Conservation (phyloP, 2,329 filamentous ascomycete species). For the Didymella pomorum region DNA sequence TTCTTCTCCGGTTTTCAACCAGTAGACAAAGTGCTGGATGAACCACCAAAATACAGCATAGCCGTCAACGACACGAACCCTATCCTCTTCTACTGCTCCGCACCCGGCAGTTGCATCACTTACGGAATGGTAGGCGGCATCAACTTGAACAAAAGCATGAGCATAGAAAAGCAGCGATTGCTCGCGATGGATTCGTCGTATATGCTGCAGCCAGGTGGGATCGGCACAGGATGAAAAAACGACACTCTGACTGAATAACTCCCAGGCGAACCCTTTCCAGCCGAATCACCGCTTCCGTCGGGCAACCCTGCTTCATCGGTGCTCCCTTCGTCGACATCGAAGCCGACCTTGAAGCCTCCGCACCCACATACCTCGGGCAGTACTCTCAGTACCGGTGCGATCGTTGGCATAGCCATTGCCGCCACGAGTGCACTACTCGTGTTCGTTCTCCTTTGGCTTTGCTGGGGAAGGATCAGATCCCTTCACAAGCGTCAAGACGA, state of each 20-base stretch:
- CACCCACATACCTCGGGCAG: not conserved
- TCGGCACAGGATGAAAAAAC: not conserved
- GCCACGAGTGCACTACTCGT: constrained; percentile 48
- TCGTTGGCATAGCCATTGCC: constrained; percentile 65
- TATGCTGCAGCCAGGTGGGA: constrained; percentile 37
- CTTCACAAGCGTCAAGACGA: constrained; percentile 32
- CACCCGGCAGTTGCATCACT: constrained; percentile 68
- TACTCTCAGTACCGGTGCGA: constrained; percentile 47
- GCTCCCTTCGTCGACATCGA: constrained; percentile 10
- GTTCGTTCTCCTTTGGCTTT: constrained; percentile 35
- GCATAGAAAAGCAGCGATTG: constrained; percentile 34
- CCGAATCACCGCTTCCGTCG: constrained; percentile 28
- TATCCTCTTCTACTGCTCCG: constrained; percentile 56
- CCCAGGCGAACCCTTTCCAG: constrained; percentile 45
- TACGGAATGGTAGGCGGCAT: constrained; percentile 79
- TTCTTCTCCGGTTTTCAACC: constrained; percentile 44
- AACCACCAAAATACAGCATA: constrained; percentile 39
- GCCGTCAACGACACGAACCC: constrained; percentile 44
- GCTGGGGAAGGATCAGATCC: constrained; percentile 34
- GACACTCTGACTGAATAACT: not conserved
- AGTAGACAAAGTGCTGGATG: constrained; percentile 31
- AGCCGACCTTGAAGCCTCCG: not conserved
- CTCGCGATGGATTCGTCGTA: constrained; percentile 38
- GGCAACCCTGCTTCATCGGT: constrained; percentile 9
- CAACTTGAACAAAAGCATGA: constrained; percentile 60